A percentile compares a stretch with the other conserved stretches of the same genome.
These are phyloP conservation scores for Malassezia psittaci DNA, from an alignment of 1,284 basidiomycete genomes.

Conservation along the genomic window DNA sequence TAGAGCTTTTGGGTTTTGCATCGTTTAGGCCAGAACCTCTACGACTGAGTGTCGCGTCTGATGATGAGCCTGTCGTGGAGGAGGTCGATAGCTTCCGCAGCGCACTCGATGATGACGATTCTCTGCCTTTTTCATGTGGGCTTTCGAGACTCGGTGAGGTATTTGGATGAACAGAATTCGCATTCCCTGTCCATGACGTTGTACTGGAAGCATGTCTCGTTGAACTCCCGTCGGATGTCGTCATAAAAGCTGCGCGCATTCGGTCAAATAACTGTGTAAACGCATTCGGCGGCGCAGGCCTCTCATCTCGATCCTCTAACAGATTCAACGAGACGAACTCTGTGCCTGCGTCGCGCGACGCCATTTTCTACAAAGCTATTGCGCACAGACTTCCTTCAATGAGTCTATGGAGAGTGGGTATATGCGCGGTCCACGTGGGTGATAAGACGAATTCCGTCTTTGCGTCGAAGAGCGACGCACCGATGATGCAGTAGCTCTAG, in stretches of 20 bases:
- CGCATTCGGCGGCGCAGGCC: constrained; percentile 25
- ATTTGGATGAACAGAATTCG: background rate
- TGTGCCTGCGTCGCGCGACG: background rate
- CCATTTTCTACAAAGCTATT: background rate
- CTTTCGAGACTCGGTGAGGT: background rate
- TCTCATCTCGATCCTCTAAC: constrained; percentile 30
- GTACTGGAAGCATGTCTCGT: background rate
- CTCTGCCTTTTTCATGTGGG: too few species aligned
- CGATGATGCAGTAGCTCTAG: constrained; percentile 35
- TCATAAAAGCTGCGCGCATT: constrained; percentile 31
- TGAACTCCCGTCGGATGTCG: background rate
- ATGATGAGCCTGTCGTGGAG: background rate
- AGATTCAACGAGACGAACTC: constrained; percentile 29
- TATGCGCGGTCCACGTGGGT: constrained; percentile 16
- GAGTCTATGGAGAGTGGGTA: background rate
- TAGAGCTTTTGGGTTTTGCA: background rate
- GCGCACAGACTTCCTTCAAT: background rate
- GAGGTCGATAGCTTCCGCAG: background rate
- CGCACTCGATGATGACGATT: too few species aligned
- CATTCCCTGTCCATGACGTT: background rate
- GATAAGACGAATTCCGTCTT: constrained; percentile 11
- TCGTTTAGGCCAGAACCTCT: background rate
- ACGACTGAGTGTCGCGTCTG: too few species aligned
- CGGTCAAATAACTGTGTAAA: constrained; percentile 34
- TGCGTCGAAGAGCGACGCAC: constrained; percentile 18